phyloP scores from a whole-genome alignment of 371 early-diverging fungal species.

The Chytridium lagenaria region DNA sequence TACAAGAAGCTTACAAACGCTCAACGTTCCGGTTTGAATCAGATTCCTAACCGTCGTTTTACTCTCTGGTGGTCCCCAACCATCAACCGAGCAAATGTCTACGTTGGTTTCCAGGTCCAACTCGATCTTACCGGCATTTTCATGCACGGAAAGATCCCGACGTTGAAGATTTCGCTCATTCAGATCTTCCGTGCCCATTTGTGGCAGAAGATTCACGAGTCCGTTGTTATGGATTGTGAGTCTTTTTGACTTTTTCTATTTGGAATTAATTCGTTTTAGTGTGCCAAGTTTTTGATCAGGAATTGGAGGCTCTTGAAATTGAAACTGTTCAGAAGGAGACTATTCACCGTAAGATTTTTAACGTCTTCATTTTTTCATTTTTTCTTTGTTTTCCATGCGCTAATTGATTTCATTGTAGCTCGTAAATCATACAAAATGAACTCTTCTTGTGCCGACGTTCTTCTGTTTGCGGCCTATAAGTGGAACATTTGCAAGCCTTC shows the following conservation, averaged over 20 bases:
- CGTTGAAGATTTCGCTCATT: slow-evolving; percentile 97
- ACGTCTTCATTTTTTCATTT: not conserved
- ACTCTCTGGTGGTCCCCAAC: slow-evolving; percentile 99
- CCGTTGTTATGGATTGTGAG: slow-evolving; percentile 82
- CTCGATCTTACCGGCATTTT: slow-evolving; percentile 99
- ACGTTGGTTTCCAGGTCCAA: slow-evolving; percentile 99
- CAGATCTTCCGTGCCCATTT: slow-evolving; percentile 99
- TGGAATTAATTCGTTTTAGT: slow-evolving; percentile 23
- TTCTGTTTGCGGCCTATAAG: slow-evolving; percentile 96
- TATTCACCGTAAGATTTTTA: slow-evolving; percentile 73
- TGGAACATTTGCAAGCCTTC: slow-evolving; percentile 97
- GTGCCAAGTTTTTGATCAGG: slow-evolving; percentile 97
- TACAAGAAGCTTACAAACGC: slow-evolving; percentile 98
- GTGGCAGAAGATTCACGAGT: slow-evolving; percentile 99
- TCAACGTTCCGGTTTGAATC: slow-evolving; percentile 97
- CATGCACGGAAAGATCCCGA: slow-evolving; percentile 99
- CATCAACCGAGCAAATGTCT: slow-evolving; percentile 97
- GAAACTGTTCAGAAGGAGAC: slow-evolving; percentile 99
- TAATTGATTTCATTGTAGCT: slow-evolving; percentile 41
- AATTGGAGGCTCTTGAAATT: slow-evolving; percentile 96
- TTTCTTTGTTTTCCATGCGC: not conserved
- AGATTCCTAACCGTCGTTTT: slow-evolving; percentile 99
- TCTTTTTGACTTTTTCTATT: slow-evolving; percentile 8
- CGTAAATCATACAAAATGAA: slow-evolving; percentile 99
- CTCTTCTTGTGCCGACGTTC: slow-evolving; percentile 88